Evolutionary conservation across 257 asterid genomes (phyloP), one percentile per base, ranked within the genome.

Genomic region (Paraleonurus japonicus): DNA sequence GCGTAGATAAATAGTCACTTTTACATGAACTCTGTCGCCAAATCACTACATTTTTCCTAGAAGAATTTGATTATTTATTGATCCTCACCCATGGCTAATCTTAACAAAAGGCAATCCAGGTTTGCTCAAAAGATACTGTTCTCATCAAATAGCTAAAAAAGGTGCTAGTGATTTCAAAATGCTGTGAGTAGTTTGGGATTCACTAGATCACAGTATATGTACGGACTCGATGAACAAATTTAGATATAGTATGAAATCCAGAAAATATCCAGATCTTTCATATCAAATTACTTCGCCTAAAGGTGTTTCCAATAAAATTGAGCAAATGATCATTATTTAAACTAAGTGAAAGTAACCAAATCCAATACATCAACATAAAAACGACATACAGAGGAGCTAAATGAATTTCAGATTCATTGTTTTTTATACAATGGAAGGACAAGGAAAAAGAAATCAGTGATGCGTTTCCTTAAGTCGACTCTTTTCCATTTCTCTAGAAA

Each of bases 301-400:
- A 28, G 27, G 28, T 17, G 28, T 51, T 58, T 48, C 61, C 74
- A 26, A 63, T 66, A 16, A 26, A 50, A 28, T 66, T 57, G 15
- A 47, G 57, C 8, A 23, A 58, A 27, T 50, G 35, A 37, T 12
- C 64, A 20, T 17, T 59, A 30, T 43, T 27, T 47, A n/a, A 19
- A 48, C 22, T 32, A 28, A 22, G 37, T 5, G 17, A 23, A 58
- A 63, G n/a, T 55, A 61, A 45, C 33, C 45, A 3, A 72, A 61
- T 47, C 22, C 78, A 65, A 65, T 17, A 10, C 61, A 65, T 24
- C 57, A 67, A 50, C 43, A 27, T 26, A 41, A 65, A 57, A 39
- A 41, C 59, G 28, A 11, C 23, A 24, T 57, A 17, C 62, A 43
- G 41, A 37, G 4, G 45, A 63, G 39, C 35, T 64, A 43, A 55